Evolutionary conservation across 768 basidiomycete genomes (phyloP), one percentile per base, ranked within the genome.

Genomic region (Lactarius sanguifluus): DNA sequence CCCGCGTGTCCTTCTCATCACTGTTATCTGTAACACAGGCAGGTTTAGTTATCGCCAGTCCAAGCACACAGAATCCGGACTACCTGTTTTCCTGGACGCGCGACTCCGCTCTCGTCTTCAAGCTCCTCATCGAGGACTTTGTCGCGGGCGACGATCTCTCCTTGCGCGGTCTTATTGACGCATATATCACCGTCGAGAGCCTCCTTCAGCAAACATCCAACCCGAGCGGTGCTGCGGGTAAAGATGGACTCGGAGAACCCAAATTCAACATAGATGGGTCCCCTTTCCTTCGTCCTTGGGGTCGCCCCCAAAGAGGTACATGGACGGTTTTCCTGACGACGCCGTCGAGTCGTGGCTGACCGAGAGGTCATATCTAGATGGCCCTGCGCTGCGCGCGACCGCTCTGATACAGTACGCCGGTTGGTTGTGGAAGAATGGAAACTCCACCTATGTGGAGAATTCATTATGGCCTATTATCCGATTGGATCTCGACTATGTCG

Each of bases 31-130:
- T 13, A 16, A 20, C 47, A 55, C 62, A 76, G 72, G 59, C 76
- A 12, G 80, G 79, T 28, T 63, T 81, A 20, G 79, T 80, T 36
- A 74, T 81, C 59, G 79, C 80, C 1, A 77, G 76, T 59, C 78
- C 80, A 10, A 80, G 77, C 61, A 78, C 76, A 25, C 62, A 67
- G 10, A 74, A 73, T 66, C 73, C 89, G 0, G 74, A 90, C 75
- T 90, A 91, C 70, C 77, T 90, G 23, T 91, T 82, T 72, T 85
- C 86, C 2, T 92, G 91, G 91, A 83, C 82, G 13, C 85, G 91
- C 56, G 91, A 92, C 76, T 82, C 88, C 38, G 83, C 89, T 2
- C 79, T 91, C 62, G 88, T 89, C 0, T 87, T 86, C 79, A 88
- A 91, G 81, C 75, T 69, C 3, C 74, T 85, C 71, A 74, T 84